Evolutionary conservation across 805 yeast genomes (phyloP).

Genomic region (Teunomyces aglyptinius): DNA sequence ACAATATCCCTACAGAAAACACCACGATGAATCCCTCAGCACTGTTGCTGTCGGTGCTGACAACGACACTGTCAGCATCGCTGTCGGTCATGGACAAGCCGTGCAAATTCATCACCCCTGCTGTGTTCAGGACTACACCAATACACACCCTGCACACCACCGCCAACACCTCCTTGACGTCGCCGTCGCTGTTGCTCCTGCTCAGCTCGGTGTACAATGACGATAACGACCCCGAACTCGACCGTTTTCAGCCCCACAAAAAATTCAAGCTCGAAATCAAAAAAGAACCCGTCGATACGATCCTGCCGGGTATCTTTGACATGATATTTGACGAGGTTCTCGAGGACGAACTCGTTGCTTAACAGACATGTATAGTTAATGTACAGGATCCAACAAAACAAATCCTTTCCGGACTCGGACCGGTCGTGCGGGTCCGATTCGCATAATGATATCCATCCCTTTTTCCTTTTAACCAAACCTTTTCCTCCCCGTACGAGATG

Average conservation of each 20-base stretch:
- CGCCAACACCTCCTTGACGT: slow-evolving; percentile 23
- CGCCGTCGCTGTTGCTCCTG: slow-evolving; percentile 36
- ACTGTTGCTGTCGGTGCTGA: not conserved
- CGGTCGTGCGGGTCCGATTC: not conserved
- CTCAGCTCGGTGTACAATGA: slow-evolving; percentile 19
- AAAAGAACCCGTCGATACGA: slow-evolving; percentile 1
- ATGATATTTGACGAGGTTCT: slow-evolving; percentile 28
- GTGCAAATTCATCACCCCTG: slow-evolving; percentile 15
- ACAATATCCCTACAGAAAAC: slow-evolving; percentile 30
- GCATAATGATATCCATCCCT: not conserved
- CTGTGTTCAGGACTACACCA: slow-evolving; percentile 11
- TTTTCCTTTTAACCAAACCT: not conserved
- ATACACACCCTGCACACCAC: slow-evolving; percentile 8
- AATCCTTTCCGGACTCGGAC: not conserved
- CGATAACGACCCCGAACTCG: slow-evolving; percentile 1
- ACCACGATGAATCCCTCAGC: not conserved
- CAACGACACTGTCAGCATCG: not conserved
- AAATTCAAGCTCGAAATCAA: slow-evolving; percentile 13
- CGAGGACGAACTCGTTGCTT: slow-evolving; percentile 16
- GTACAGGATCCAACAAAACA: no score
- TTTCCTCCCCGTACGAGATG: slow-evolving; percentile 22
- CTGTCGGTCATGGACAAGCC: slow-evolving; percentile 1
- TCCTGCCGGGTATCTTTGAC: slow-evolving; percentile 11
- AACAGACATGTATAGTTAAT: no score
- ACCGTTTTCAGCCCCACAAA: slow-evolving; percentile 12